These are phyloP conservation scores for Cryptococcus sp. DNA, from an alignment of 1,284 basidiomycete genomes.

Conservation along the genomic window DNA sequence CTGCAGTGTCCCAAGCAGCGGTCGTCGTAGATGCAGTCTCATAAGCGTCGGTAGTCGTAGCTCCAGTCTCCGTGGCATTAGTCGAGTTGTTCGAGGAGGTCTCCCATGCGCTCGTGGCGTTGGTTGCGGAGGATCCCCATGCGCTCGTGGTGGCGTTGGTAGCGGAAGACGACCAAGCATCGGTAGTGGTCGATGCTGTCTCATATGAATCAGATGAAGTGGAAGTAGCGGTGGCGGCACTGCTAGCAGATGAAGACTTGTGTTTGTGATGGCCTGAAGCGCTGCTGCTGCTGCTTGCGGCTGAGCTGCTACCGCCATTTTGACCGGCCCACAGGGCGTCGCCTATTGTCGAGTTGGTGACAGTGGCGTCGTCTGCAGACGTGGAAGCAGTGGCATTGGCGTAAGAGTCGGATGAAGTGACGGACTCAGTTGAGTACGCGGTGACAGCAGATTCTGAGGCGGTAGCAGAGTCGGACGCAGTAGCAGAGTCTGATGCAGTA, in stretches of 20 bases:
- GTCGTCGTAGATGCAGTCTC: conserved; percentile 2
- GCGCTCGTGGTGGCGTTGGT: conserved; percentile 6
- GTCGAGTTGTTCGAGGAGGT: background rate
- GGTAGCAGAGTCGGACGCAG: conserved; percentile 12
- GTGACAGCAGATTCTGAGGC: conserved; percentile 15
- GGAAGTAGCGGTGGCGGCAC: conserved; percentile 3
- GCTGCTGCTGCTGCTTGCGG: background rate
- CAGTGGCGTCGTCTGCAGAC: background rate
- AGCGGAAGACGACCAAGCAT: conserved; percentile 8
- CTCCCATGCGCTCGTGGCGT: background rate
- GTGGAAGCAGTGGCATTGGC: conserved; percentile 14
- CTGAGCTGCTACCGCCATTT: background rate
- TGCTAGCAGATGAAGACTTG: conserved; percentile 1
- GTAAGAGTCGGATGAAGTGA: background rate
- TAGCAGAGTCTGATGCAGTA: conserved; percentile 8
- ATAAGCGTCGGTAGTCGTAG: conserved; percentile 3
- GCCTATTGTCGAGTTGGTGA: background rate
- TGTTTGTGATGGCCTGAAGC: background rate
- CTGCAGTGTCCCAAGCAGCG: background rate
- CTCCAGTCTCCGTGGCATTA: background rate
- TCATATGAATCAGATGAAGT: conserved; percentile 3
- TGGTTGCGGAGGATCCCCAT: background rate
- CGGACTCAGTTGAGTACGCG: conserved; percentile 2
- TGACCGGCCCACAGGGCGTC: background rate
- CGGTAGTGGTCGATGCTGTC: conserved; percentile 10